Evolutionary conservation across 2,329 filamentous ascomycete species (phyloP).

Genomic region (Fusarium sp.): DNA sequence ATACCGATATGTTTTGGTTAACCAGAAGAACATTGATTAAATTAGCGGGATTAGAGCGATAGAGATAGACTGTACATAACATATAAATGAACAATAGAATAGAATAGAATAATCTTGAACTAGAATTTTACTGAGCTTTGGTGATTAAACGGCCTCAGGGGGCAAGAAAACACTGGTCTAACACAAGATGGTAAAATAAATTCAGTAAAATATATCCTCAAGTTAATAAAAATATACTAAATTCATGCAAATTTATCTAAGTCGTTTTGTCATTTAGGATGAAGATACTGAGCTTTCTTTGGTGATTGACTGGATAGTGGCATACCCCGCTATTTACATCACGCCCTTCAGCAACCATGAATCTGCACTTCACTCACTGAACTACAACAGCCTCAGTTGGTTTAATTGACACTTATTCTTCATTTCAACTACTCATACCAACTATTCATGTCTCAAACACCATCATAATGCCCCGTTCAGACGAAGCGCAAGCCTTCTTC

Average conservation of each 20-base stretch:
- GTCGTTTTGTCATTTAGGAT: no score
- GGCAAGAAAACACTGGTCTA: no score
- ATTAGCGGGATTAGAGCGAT: not conserved
- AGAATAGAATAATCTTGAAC: conserved; percentile 11
- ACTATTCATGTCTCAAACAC: fast-evolving
- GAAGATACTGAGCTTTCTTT: not conserved
- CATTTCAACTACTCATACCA: fast-evolving
- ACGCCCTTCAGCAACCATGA: conserved; percentile 3
- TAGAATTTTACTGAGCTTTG: no score
- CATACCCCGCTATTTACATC: conserved; percentile 38
- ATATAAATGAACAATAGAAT: conserved; percentile 14
- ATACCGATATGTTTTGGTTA: conserved; percentile 58
- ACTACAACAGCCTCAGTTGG: not conserved
- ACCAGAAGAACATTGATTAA: conserved; percentile 46
- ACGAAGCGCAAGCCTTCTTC: conserved; percentile 80
- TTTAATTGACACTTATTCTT: no score
- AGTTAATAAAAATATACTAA: no score
- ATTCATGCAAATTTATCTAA: no score
- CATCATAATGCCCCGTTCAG: conserved; percentile 71
- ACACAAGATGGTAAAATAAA: no score
- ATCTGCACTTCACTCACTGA: not conserved
- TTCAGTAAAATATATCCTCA: no score
- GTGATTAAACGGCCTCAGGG: no score
- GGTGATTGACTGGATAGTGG: conserved; percentile 1
- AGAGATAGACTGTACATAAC: conserved; percentile 6